Conservation (phyloP, 164 flowering plant species). For the Amborella trichopoda region DNA sequence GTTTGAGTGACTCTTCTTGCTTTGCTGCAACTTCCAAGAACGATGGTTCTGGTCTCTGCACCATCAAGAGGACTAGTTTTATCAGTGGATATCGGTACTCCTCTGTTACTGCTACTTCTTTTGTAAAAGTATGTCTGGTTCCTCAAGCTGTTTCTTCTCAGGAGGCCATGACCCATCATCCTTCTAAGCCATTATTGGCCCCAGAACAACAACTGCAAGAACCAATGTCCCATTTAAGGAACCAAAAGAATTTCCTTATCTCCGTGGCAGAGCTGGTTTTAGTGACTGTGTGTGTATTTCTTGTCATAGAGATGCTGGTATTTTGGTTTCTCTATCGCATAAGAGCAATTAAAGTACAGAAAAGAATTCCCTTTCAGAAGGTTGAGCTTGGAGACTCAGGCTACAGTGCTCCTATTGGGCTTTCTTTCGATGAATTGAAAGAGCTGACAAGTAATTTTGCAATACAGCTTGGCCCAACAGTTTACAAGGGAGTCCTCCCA, state of each 20-base stretch:
- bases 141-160: constrained; percentile 40
- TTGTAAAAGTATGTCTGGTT: constrained; percentile 37
- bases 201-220: constrained; percentile 2
- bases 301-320: constrained; percentile 22
- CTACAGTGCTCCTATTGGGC: constrained; percentile 30
- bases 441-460: constrained; percentile 28
- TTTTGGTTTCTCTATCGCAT: constrained; percentile 20
- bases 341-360: constrained; percentile 15
- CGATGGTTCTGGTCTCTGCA: constrained; percentile 53
- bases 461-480: constrained; percentile 26
- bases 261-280: constrained; percentile 21
- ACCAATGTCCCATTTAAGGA: too few species aligned
- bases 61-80: constrained; percentile 32
- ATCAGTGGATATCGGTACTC: constrained; percentile 32
- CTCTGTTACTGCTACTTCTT: constrained; percentile 24
- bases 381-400: constrained; percentile 30
- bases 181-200: constrained; percentile 5
- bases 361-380: constrained; percentile 32
- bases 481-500: constrained; percentile 29
- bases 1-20: constrained; percentile 30
- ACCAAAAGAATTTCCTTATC: constrained; percentile 12
- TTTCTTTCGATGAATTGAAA: constrained; percentile 33
- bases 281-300: constrained; percentile 18
- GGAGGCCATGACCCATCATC: constrained; percentile 14
- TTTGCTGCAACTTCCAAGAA: constrained; percentile 36